Evolutionary conservation across 2,329 filamentous ascomycete genomes (phyloP), one percentile per base, ranked within the genome.

Genomic region (Calonectria pseudoturangicola): DNA sequence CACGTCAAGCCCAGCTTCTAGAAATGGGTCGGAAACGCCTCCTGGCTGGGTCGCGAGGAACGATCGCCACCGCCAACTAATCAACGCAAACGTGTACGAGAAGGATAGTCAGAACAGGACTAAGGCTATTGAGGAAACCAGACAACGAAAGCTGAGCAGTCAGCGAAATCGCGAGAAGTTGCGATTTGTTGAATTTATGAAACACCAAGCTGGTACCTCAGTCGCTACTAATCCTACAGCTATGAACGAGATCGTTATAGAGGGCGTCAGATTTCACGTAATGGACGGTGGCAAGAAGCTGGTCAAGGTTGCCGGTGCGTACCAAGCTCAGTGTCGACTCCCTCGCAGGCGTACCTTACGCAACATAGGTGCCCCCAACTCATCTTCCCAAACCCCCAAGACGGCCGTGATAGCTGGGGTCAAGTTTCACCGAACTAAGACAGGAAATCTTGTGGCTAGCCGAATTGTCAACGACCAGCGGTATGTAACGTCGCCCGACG

Each of bases 361-460:
- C 50, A 73, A 68, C 63, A 74, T 80, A 92, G 89, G 88, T 83
- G 91, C 93, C 77, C 85, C 87, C 58, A 91, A 92, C 79, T 87
- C 89, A 45, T 88, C 90, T 67, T 91, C 89, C 66, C 87, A 89
- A 60, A 97, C 95, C 2, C 95, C 95, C 0, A 97, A 95, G 84
- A 90, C 89, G 75, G 89, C 93, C 48, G 86, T 87, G 7, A 87
- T 98, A 73, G 94, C 93, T 66, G 94, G 95, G 50, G 94, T 98
- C 79, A 92, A 90, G 75, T 98, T 98, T 82, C 89, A 95, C 79
- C 91, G 95, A 76, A 98, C 94, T 84, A 97, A 96, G 83, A 93
- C 93, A 78, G 95, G 95, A 74, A 98, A 98, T 78, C 89, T 98
- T 30, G 93, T 96, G 80, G 93, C 95, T 68, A 90, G 93, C 79